phyloP scores from a whole-genome alignment of 345 rosid species.

The Eucalyptus marginata region DNA sequence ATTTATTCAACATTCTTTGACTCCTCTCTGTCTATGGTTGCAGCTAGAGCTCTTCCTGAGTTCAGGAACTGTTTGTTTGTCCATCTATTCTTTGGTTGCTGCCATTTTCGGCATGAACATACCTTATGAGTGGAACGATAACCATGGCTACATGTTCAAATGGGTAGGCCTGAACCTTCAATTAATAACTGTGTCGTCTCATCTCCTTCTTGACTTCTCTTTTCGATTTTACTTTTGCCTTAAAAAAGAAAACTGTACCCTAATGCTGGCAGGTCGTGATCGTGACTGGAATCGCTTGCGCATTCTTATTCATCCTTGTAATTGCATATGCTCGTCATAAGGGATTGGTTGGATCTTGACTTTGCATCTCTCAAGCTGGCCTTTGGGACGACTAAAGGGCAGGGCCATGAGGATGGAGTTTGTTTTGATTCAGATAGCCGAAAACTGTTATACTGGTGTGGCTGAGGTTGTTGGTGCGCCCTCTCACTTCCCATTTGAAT shows the following conservation, averaged over 20 bases:
- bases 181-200: background rate
- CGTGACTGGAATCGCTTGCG: constrained; percentile 24
- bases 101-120: constrained; percentile 94
- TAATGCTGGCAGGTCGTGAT: constrained; percentile 47
- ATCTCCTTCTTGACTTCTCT: background rate
- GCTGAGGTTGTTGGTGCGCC: background rate
- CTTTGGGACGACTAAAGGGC: background rate
- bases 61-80: constrained; percentile 55
- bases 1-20: background rate
- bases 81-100: constrained; percentile 65
- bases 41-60: constrained; percentile 80
- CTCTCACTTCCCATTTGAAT: background rate
- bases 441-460: background rate
- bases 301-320: constrained; percentile 29
- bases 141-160: constrained; percentile 73
- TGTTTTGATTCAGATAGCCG: background rate
- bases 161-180: constrained; percentile 31
- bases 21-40: background rate
- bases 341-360: constrained; percentile 83
- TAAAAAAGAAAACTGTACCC: background rate
- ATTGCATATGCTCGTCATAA: constrained; percentile 79
- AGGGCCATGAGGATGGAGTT: background rate
- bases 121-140: constrained; percentile 65
- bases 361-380: background rate
- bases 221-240: background rate